Percentiles rank a stretch among this genome's conserved stretches.
Evolutionary conservation across 176 grass and related monocot genomes (phyloP).

Genomic region (Carex myosuroides): DNA sequence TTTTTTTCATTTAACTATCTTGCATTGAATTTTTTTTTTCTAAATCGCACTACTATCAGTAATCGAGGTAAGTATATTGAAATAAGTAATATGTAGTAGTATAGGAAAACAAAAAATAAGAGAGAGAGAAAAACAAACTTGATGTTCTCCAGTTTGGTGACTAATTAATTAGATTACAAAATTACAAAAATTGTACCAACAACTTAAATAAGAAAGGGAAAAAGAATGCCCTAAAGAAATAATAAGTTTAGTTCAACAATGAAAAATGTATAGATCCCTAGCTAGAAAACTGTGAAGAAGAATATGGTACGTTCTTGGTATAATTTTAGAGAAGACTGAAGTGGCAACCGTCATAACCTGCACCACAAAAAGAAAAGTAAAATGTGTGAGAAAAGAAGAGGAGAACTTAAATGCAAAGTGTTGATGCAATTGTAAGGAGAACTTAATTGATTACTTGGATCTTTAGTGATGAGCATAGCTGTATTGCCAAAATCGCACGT

Average conservation of each 20-base stretch:
- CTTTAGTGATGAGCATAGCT: constrained; percentile 81
- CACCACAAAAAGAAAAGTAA: background rate
- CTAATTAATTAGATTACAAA: constrained; percentile 18
- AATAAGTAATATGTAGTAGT: background rate
- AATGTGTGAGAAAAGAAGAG: constrained; percentile 1
- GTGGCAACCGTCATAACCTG: constrained; percentile 62
- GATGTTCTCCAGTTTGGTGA: background rate
- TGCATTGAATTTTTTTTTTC: background rate
- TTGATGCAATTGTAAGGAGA: background rate
- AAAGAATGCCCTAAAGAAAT: constrained; percentile 9
- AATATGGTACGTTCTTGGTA: background rate
- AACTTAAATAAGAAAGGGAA: background rate
- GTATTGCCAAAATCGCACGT: constrained; percentile 87
- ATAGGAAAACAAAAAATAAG: background rate
- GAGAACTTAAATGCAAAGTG: too few species aligned
- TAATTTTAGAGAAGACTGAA: constrained; percentile 55
- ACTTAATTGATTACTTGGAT: constrained; percentile 56
- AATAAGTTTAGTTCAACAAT: constrained; percentile 7
- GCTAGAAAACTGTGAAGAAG: background rate
- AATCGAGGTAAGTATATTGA: background rate
- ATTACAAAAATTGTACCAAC: constrained; percentile 19
- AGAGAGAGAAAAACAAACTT: background rate
- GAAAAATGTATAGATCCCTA: background rate
- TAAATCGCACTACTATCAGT: background rate
- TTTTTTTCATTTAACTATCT: background rate